Conservation (phyloP, 2,329 filamentous ascomycete species). For the Xylaria sp. region DNA sequence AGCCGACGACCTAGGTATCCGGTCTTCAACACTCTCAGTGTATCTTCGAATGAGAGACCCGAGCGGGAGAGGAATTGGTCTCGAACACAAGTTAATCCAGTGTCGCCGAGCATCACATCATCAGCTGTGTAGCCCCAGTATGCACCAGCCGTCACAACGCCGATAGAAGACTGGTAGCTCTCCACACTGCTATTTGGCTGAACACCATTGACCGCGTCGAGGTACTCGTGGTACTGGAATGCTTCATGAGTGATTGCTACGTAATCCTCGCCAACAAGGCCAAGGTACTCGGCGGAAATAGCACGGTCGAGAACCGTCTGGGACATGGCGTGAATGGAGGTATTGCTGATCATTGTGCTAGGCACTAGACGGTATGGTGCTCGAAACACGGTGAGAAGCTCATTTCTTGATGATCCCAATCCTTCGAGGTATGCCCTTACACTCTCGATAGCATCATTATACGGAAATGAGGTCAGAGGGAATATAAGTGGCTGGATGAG, state of each 20-base stretch:
- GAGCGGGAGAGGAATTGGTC: neutral
- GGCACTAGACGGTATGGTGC: neutral
- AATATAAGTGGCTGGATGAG: slow-evolving; percentile 1
- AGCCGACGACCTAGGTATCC: neutral
- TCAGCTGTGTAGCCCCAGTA: slow-evolving; percentile 1
- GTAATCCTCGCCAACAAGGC: neutral
- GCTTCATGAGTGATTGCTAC: neutral
- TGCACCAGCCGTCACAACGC: neutral
- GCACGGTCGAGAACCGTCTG: neutral
- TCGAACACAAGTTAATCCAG: neutral
- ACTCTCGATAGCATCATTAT: slow-evolving; percentile 12
- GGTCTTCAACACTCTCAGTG: neutral
- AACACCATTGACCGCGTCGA: neutral
- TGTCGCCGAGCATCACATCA: neutral
- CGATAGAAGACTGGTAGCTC: neutral
- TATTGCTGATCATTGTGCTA: neutral
- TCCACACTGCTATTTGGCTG: neutral
- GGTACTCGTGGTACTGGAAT: slow-evolving; percentile 5
- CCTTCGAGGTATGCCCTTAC: neutral
- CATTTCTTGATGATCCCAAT: neutral
- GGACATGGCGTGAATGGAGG: neutral
- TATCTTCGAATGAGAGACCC: neutral
- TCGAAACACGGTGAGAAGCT: neutral
- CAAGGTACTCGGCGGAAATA: slow-evolving; percentile 2
- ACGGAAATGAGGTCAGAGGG: slow-evolving; percentile 3